phyloP scores from a whole-genome alignment of 805 yeast genomes.

The Candida jianshihensis region DNA sequence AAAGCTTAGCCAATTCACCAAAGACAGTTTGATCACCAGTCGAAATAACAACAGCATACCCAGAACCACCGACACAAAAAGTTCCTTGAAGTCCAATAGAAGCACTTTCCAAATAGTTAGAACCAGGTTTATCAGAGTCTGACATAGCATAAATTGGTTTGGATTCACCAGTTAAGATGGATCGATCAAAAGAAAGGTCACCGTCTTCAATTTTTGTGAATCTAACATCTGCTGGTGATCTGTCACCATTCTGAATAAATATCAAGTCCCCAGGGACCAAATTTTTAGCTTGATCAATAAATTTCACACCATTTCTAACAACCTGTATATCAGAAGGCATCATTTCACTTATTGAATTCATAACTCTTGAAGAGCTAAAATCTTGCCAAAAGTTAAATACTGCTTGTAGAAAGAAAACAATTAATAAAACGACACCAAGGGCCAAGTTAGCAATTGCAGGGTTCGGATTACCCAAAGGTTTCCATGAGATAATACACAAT shows the following conservation, averaged over 20 bases:
- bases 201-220: slow-evolving; percentile 27
- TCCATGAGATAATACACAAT: slow-evolving; percentile 37
- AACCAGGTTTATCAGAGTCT: slow-evolving; percentile 21
- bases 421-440: slow-evolving; percentile 34
- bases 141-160: slow-evolving; percentile 30
- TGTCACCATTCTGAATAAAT: slow-evolving; percentile 30
- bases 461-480: slow-evolving; percentile 39
- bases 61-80: slow-evolving; percentile 35
- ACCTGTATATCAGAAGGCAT: slow-evolving; percentile 33
- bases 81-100: slow-evolving; percentile 44
- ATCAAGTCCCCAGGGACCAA: slow-evolving; percentile 42
- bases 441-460: slow-evolving; percentile 37
- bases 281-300: slow-evolving; percentile 25
- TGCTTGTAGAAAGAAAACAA: slow-evolving; percentile 37
- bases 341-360: slow-evolving; percentile 40
- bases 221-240: slow-evolving; percentile 42
- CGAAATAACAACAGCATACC: slow-evolving; percentile 35
- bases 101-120: slow-evolving; percentile 35
- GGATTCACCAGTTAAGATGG: slow-evolving; percentile 45
- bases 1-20: slow-evolving; percentile 38
- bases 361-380: slow-evolving; percentile 38
- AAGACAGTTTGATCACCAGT: slow-evolving; percentile 40
- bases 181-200: slow-evolving; percentile 38
- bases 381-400: slow-evolving; percentile 40
- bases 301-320: slow-evolving; percentile 27